Evolutionary conservation across 2,329 filamentous ascomycete genomes (phyloP).

Genomic region (Aspergillus ochraceus): DNA sequence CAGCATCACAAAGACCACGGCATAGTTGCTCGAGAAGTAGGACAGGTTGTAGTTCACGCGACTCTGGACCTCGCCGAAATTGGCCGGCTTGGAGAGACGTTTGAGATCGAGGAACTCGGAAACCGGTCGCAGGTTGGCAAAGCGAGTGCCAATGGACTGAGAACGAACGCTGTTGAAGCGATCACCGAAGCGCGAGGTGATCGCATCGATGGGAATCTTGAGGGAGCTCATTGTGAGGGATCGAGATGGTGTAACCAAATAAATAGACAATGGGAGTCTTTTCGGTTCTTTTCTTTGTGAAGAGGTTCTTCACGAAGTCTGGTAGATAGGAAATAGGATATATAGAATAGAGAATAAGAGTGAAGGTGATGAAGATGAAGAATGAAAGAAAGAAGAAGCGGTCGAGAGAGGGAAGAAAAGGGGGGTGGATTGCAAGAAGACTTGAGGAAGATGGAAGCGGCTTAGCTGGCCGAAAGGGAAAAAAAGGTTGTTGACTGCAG

Average conservation of each 20-base stretch:
- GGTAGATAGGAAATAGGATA: background rate
- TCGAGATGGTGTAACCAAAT: background rate
- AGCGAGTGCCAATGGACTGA: conserved; percentile 76
- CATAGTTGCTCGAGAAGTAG: conserved; percentile 99
- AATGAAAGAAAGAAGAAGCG: conserved; percentile 5
- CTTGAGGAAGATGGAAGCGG: conserved; percentile 13
- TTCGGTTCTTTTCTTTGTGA: no score
- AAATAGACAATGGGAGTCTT: background rate
- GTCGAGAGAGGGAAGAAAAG: background rate
- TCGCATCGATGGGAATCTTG: conserved; percentile 85
- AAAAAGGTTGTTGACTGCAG: conserved; percentile 5
- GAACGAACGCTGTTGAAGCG: conserved; percentile 81
- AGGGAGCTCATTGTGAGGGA: conserved; percentile 71
- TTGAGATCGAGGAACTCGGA: conserved; percentile 96
- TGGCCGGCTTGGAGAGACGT: conserved; percentile 88
- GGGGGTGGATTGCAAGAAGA: background rate
- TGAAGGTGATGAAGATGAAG: background rate
- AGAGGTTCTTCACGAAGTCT: no score
- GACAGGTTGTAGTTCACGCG: conserved; percentile 95
- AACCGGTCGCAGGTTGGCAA: conserved; percentile 87
- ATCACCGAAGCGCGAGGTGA: conserved; percentile 90
- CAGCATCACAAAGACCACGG: conserved; percentile 88
- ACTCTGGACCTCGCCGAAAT: conserved; percentile 86
- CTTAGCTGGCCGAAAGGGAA: conserved; percentile 20
- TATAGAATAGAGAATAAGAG: background rate